A percentile compares a stretch with the other conserved stretches of the same genome.
Evolutionary conservation across 345 rosid species (phyloP).

Genomic region (Arabidopsis thaliana): TAIR10.1 NC_003071.7:16721501-16722000

Average conservation of each 20-base stretch:
- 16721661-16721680: neutral
- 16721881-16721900: constrained; percentile 41
- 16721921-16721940: constrained; percentile 5
- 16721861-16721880: neutral
- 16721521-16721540: constrained; percentile 26
- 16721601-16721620: neutral
- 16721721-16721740: constrained; percentile 3
- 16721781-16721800: constrained; percentile 1
- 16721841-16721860: neutral
- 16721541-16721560: constrained; percentile 30
- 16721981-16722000: neutral
- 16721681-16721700: constrained; percentile 6
- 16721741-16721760: neutral
- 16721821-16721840: constrained; percentile 14
- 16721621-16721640: constrained; percentile 25
- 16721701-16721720: neutral
- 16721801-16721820: constrained; percentile 3
- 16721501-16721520: constrained; percentile 32
- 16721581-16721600: constrained; percentile 11
- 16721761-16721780: neutral
- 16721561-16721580: constrained; percentile 34
- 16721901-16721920: constrained; percentile 16
- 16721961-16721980: constrained; percentile 1
- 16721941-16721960: neutral
- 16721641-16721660: neutral